Base-by-base conservation (phyloP, 768 basidiomycete genomes). In the Hygrocybe punicea region DNA sequence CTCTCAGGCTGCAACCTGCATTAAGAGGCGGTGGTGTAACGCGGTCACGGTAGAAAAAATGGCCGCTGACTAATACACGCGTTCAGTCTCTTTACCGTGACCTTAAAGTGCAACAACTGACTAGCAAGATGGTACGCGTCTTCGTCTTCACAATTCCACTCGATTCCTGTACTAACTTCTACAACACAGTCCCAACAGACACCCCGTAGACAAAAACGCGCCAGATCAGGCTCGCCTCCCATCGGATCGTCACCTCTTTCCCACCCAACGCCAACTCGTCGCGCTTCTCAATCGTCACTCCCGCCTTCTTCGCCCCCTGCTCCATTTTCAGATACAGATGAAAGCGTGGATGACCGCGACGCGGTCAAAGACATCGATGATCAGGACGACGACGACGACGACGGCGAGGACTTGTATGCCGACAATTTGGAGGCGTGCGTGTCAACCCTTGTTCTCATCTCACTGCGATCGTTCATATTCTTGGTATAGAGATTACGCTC, bases 371-470 rank as follows among this genome's bases (percentile, higher is more conserved):
- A 88, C 64, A 73, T 83, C 13, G 84, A 85, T n/a, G 86, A 85
- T 51, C 87, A 81, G 3, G 82, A 79, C 6, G 90, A 84, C 5
- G 90, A 84, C 16, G 90, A 87, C 10, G 93, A 81, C n/a, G 89
- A 91, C 21, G 91, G 91, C 36, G 96, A 98, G 70, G 96, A 98
- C 74, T 83, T 99, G 42, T 98, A 95, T 70, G 90, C 80, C 34
- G 85, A 93, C n/a, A 78, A 76, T 50, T 71, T 91, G 57, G 83
- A 89, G 70, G 80, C 79, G 95, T 91, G 67, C 63, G 84, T 58
- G 35, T 58, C 34, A 48, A 57, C 55, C 37, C 52, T 11, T 44
- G 29, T 39, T 44, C 37, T 48, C 17, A 39, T 25, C 53, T 21
- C 60, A 47, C 51, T 58, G 8, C 58, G 55, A 13, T 40, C 63